Base-by-base conservation (phyloP, 805 yeast genomes). In the Wilhelminamyces savonicus region DNA sequence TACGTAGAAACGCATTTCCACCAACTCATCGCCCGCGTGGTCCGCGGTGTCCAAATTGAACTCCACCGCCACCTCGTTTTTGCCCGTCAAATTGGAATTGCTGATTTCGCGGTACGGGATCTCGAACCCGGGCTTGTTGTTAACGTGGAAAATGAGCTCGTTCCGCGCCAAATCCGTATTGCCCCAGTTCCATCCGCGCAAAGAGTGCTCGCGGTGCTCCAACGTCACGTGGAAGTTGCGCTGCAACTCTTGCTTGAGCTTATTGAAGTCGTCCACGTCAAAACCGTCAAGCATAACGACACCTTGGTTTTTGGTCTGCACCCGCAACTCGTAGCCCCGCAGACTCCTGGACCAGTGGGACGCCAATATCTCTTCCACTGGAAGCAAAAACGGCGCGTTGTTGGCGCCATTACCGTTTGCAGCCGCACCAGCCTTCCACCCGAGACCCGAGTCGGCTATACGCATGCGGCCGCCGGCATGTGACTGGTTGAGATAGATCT, bases 111-210 rank as follows among this genome's bases (percentile, higher is more conserved):
- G 48, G 53, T 87, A 92, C 3, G 97, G 96, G 25, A 92, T 62
- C 59, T 92, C 98, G 54, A 90, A 90, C 9, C 81, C 75, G 3
- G 98, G 97, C 47, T 83, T 80, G 43, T 86, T 86, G 49, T 83
- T 83, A 14, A 88, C 78, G 34, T 78, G 76, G 59, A 92, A 88
- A 17, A 85, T 75, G 54, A 92, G 66, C 56, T 92, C 98, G 45
- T 86, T 84, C 54, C 95, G 75, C 13, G 94, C 95, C 52, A 92
- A 74, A 53, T 88, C 95, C 11, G 90, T 70, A 40, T 81, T 78
- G 31, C 99, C 99, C 98, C 98, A 92, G 59, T 92, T 92, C 98
- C 98, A 92, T 19, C 99, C 99, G 62, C 96, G 76, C 41, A 92
- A 64, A 4, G 96, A 82, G 58, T 92, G 98, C 47, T 90, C 97